phyloP scores from a whole-genome alignment of 2,329 filamentous ascomycete species.

The Apiospora saccharicola region DNA sequence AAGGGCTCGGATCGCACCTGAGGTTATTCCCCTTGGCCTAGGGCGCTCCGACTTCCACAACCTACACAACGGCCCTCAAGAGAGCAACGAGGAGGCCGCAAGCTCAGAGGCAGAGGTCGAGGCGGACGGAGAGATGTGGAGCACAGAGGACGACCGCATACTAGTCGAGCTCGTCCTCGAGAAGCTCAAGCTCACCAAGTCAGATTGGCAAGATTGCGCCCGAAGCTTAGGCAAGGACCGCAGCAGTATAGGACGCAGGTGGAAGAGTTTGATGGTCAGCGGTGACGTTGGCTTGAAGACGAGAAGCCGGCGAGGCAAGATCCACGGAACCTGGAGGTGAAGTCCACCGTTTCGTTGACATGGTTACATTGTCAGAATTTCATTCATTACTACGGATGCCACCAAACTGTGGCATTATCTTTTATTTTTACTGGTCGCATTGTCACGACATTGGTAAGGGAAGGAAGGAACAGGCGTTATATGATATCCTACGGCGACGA shows the following conservation, averaged over 20 bases:
- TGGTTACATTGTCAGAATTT: conserved; percentile 25
- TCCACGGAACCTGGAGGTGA: conserved; percentile 65
- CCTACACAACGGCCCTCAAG: conserved; percentile 48
- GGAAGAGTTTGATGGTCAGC: conserved; percentile 67
- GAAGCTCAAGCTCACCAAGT: conserved; percentile 69
- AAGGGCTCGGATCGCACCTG: conserved; percentile 66
- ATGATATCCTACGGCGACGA: conserved; percentile 11
- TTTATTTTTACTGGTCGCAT: conserved; percentile 10
- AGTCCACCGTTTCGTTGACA: conserved; percentile 26
- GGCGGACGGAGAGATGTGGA: conserved; percentile 61
- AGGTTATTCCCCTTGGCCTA: conserved; percentile 66
- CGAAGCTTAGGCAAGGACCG: conserved; percentile 68
- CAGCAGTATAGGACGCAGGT: conserved; percentile 63
- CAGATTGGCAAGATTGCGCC: conserved; percentile 73
- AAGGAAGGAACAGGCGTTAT: conserved; percentile 7
- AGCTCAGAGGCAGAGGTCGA: conserved; percentile 52
- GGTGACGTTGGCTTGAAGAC: conserved; percentile 67
- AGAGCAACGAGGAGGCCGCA: conserved; percentile 37
- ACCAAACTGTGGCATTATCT: not conserved
- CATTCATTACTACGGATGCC: conserved; percentile 26
- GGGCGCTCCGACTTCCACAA: conserved; percentile 65
- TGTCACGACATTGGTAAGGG: conserved; percentile 12
- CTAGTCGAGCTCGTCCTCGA: conserved; percentile 73
- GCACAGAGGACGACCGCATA: conserved; percentile 68
- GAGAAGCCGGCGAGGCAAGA: conserved; percentile 53